These are phyloP conservation scores for Collybia sp. DNA, from an alignment of 768 basidiomycete species.

Conservation along the genomic window DNA sequence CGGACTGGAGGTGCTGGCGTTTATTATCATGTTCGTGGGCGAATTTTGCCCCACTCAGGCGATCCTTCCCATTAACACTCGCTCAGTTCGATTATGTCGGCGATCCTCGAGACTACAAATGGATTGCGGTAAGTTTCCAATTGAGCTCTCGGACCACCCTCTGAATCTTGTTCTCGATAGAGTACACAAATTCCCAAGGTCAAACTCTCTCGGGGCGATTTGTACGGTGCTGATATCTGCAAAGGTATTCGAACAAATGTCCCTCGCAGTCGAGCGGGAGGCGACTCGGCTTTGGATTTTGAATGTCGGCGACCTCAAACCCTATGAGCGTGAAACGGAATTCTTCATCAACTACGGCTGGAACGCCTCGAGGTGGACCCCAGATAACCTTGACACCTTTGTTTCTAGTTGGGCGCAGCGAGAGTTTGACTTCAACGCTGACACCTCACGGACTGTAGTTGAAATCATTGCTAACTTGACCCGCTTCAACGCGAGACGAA, in stretches of 20 bases:
- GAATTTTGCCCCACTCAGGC: neutral
- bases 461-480: constrained; percentile 54
- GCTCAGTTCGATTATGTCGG: constrained; percentile 40
- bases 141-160: neutral
- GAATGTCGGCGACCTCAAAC: constrained; percentile 76
- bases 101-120: constrained; percentile 63
- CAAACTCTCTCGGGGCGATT: constrained; percentile 4
- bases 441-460: constrained; percentile 37
- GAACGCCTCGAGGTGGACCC: constrained; percentile 52
- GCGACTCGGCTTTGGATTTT: constrained; percentile 64
- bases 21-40: constrained; percentile 53
- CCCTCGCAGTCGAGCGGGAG: constrained; percentile 53
- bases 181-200: constrained; percentile 50
- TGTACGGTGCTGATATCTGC: neutral
- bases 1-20: constrained; percentile 66
- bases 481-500: constrained; percentile 52
- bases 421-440: constrained; percentile 48
- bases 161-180: constrained; percentile 19
- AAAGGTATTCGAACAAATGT: constrained; percentile 65
- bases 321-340: constrained; percentile 66
- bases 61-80: too few relatives aligned
- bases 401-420: constrained; percentile 57
- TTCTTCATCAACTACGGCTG: constrained; percentile 65
- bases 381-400: constrained; percentile 47
- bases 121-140: constrained; percentile 47